Percentiles rank a stretch among this genome's conserved stretches.
Evolutionary conservation across 768 basidiomycete species (phyloP).

Genomic region (Stropharia rugosoannulata): DNA sequence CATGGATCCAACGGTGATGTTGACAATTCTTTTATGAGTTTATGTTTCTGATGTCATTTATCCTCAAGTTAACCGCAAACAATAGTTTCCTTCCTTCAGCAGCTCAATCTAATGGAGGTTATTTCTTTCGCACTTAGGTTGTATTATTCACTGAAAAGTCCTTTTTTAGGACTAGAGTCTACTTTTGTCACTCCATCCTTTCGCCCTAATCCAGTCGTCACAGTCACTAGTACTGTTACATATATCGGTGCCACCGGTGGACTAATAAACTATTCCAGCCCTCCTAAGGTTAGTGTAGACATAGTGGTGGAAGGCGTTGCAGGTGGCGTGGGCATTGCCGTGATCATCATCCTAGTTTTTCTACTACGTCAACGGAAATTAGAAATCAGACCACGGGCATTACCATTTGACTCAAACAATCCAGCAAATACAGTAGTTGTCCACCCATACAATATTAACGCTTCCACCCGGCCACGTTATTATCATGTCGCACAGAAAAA

Average conservation of each 20-base stretch:
- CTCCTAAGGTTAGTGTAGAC: constrained; percentile 23
- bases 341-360: constrained; percentile 13
- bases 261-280: constrained; percentile 4
- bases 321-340: constrained; percentile 11
- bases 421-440: background rate
- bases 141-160: background rate
- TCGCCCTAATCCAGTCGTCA: too few relatives aligned
- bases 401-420: background rate
- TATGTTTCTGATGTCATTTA: background rate
- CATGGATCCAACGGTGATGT: constrained; percentile 2
- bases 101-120: too few relatives aligned
- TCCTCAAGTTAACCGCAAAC: background rate
- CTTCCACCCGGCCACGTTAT: background rate
- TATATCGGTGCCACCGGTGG: background rate
- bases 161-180: background rate
- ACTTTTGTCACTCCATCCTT: background rate
- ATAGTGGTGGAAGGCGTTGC: constrained; percentile 22
- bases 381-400: background rate
- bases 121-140: background rate
- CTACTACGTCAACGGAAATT: constrained; percentile 9
- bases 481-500: background rate
- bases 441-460: background rate
- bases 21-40: background rate
- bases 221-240: too few relatives aligned
- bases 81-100: background rate